Conservation (phyloP, 352 stramenopile species). For the Pythium coloratum region DNA sequence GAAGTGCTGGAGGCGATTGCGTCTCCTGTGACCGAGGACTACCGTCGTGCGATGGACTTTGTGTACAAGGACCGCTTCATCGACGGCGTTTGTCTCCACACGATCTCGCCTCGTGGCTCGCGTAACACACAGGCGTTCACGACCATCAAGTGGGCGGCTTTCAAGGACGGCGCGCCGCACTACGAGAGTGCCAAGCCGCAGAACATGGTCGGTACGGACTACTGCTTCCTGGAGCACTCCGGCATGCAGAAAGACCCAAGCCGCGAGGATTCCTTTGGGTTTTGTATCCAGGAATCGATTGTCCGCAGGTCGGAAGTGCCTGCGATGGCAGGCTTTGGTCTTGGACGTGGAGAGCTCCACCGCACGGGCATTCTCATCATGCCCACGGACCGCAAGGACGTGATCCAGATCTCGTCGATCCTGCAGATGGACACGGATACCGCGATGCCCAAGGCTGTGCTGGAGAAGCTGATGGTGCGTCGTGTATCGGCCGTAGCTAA, state of each 20-base stretch:
- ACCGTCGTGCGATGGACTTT: constrained; percentile 66
- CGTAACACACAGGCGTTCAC: constrained; percentile 50
- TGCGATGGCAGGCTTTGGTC: constrained; percentile 50
- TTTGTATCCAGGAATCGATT: constrained; percentile 72
- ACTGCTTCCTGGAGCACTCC: constrained; percentile 78
- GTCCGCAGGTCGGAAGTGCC: constrained; percentile 58
- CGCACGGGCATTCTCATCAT: constrained; percentile 65
- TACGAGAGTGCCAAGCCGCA: constrained; percentile 26
- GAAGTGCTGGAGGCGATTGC: constrained; percentile 69
- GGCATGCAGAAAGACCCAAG: constrained; percentile 39
- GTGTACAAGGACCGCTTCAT: constrained; percentile 58
- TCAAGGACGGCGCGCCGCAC: constrained; percentile 40
- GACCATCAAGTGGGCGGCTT: constrained; percentile 78
- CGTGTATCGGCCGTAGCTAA: constrained; percentile 46
- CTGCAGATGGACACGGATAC: constrained; percentile 46
- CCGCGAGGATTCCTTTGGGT: constrained; percentile 43
- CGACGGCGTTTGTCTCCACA: constrained; percentile 61
- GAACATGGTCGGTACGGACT: constrained; percentile 51
- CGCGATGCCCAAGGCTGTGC: constrained; percentile 33
- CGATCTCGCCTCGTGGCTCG: constrained; percentile 30
- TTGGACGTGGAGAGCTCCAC: constrained; percentile 54
- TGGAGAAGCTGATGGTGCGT: constrained; percentile 52
- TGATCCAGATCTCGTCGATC: constrained; percentile 69
- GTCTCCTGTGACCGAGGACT: constrained; percentile 64
- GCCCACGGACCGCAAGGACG: constrained; percentile 51